Evolutionary conservation across 305 asterid genomes (phyloP).

Genomic region (Caryopteris hybrid): DNA sequence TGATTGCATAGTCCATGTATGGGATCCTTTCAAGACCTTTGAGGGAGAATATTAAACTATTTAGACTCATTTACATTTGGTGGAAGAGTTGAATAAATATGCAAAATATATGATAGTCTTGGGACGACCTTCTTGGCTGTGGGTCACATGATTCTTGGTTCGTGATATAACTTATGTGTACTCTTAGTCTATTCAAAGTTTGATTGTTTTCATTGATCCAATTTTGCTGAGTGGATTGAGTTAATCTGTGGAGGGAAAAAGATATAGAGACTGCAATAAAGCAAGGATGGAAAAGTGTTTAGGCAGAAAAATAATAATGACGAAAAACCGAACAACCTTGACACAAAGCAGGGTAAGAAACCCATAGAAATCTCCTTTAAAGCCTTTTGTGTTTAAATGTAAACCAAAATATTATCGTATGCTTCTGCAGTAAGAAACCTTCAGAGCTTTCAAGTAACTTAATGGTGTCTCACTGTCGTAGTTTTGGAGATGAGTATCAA

Average conservation of each 20-base stretch:
- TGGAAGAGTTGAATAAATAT: background rate
- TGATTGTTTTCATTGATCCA: background rate
- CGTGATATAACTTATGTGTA: background rate
- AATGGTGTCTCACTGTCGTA: background rate
- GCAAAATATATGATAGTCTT: background rate
- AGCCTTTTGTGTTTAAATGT: too few relatives aligned
- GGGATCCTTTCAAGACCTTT: background rate
- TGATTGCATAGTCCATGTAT: conserved; percentile 1
- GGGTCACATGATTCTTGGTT: background rate
- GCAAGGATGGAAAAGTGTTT: background rate
- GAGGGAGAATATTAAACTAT: background rate
- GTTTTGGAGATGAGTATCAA: background rate
- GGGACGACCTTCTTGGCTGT: background rate
- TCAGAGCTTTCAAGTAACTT: too few relatives aligned
- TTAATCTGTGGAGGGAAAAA: background rate
- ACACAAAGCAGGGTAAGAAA: background rate
- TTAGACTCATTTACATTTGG: background rate
- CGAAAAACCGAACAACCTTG: background rate
- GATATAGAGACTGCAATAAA: background rate
- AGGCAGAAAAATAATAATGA: background rate
- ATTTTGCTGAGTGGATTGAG: background rate
- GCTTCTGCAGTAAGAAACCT: too few relatives aligned
- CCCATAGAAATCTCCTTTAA: background rate
- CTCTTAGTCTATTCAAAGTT: background rate
- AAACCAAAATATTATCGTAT: too few relatives aligned